A percentile compares a stretch with the other conserved stretches of the same genome.
Evolutionary conservation across 768 basidiomycete species (phyloP).

Genomic region (Tubosaeta brunneosetosa): DNA sequence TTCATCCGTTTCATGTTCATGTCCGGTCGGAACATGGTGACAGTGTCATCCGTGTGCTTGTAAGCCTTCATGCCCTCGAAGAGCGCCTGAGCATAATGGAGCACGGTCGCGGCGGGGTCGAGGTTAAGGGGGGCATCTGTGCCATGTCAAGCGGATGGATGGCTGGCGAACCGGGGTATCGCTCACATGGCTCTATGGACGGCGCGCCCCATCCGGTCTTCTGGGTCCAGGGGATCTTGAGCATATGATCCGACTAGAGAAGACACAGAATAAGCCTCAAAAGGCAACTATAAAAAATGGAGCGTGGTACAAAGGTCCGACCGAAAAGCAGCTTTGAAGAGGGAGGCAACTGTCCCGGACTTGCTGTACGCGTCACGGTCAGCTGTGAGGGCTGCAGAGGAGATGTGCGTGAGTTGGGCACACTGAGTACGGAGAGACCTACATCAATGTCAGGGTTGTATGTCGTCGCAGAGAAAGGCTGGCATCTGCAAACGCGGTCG

Average conservation of each 20-base stretch:
- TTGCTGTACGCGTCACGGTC: conserved; percentile 42
- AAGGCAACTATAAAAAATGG: conserved; percentile 1
- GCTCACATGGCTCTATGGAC: conserved; percentile 77
- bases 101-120: conserved; percentile 51
- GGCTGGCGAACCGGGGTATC: not conserved
- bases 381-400: conserved; percentile 47
- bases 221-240: conserved; percentile 69
- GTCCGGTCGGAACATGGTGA: conserved; percentile 88
- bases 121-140: conserved; percentile 23
- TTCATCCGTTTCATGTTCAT: conserved; percentile 99
- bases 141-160: conserved; percentile 4
- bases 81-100: conserved; percentile 89
- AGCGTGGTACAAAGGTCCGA: conserved; percentile 64
- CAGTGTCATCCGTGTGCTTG: conserved; percentile 61
- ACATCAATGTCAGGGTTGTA: conserved; percentile 51
- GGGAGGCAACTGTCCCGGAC: conserved; percentile 60
- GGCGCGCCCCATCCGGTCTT: conserved; percentile 78
- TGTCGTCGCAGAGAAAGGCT: conserved; percentile 10
- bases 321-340: conserved; percentile 76
- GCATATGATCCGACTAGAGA: conserved; percentile 79
- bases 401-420: not conserved
- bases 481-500: conserved; percentile 7
- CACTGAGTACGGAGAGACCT: not conserved
- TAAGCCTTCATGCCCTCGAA: conserved; percentile 98
- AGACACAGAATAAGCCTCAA: conserved; percentile 6